Evolutionary conservation across 495 filamentous ascomycete species (phyloP).

Genomic region (Massariosphaeria phaeospora): DNA sequence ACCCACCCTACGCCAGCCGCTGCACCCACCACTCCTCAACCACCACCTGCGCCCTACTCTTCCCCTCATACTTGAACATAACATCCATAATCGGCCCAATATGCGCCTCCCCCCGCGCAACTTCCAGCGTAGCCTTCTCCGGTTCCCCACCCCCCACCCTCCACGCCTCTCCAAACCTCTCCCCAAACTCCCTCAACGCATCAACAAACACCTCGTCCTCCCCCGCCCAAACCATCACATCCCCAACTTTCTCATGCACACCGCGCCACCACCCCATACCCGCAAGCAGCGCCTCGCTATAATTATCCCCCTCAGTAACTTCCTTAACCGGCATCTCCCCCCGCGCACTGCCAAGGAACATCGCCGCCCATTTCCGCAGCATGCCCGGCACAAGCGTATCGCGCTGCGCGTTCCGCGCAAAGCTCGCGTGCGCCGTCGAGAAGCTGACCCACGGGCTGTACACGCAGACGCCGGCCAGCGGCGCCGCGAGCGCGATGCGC

Average conservation of each 20-base stretch:
- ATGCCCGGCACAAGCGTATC: neutral
- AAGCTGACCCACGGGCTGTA: slow-evolving; percentile 16
- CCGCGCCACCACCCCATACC: slow-evolving; percentile 5
- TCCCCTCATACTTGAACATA: neutral
- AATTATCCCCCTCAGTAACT: slow-evolving; percentile 6
- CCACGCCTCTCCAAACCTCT: neutral
- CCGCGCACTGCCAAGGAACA: slow-evolving; percentile 7
- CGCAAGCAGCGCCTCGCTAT: slow-evolving; percentile 3
- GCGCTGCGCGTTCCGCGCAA: slow-evolving; percentile 2
- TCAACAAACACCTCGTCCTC: slow-evolving; percentile 9
- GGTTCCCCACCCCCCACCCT: slow-evolving; percentile 1
- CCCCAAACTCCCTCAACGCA: neutral
- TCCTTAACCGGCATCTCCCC: slow-evolving; percentile 2
- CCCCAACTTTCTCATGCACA: neutral
- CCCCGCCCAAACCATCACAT: slow-evolving; percentile 7
- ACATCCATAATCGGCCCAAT: slow-evolving; percentile 7
- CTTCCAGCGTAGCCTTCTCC: neutral
- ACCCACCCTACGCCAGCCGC: neutral
- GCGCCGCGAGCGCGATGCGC: neutral
- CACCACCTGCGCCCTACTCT: neutral
- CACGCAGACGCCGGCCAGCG: neutral
- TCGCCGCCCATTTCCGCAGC: slow-evolving; percentile 10
- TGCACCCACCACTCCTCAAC: slow-evolving; percentile 13
- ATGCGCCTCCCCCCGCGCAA: neutral
- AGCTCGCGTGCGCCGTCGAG: slow-evolving; percentile 1